Conservation (phyloP, 1,284 basidiomycete genomes). For the Trichosporon ovoides region DNA sequence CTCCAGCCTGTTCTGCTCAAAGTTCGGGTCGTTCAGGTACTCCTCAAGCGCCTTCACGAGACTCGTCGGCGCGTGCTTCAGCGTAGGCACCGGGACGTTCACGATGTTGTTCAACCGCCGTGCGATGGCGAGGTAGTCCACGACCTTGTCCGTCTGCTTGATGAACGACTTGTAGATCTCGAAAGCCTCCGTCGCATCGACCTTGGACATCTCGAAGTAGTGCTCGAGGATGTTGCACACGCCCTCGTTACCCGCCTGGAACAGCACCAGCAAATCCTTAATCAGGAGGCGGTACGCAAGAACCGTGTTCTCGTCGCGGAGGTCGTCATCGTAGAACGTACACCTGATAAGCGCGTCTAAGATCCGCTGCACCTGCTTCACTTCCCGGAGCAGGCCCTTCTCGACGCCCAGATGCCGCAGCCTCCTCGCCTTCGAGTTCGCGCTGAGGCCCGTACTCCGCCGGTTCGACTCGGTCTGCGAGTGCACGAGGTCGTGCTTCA, state of each 20-base stretch:
- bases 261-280: constrained; percentile 90
- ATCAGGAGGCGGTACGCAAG: constrained; percentile 91
- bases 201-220: constrained; percentile 97
- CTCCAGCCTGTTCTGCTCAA: constrained; percentile 87
- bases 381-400: constrained; percentile 89
- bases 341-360: constrained; percentile 82
- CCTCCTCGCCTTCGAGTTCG: constrained; percentile 56
- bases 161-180: constrained; percentile 91
- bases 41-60: constrained; percentile 90
- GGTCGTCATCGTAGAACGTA: constrained; percentile 84
- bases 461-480: constrained; percentile 86
- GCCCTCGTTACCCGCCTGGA: constrained; percentile 95
- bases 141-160: constrained; percentile 86
- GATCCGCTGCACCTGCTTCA: constrained; percentile 81
- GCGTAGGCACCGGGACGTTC: constrained; percentile 87
- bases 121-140: constrained; percentile 86
- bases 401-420: constrained; percentile 89
- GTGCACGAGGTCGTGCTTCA: constrained; percentile 88
- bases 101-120: constrained; percentile 86
- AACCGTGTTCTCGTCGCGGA: constrained; percentile 85
- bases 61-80: constrained; percentile 93
- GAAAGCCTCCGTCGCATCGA: constrained; percentile 81
- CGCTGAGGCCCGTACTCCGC: constrained; percentile 48
- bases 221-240: constrained; percentile 96
- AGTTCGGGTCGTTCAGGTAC: constrained; percentile 91